phyloP scores from a whole-genome alignment of 331 rosid genomes.

The Rosa hybrid region DNA sequence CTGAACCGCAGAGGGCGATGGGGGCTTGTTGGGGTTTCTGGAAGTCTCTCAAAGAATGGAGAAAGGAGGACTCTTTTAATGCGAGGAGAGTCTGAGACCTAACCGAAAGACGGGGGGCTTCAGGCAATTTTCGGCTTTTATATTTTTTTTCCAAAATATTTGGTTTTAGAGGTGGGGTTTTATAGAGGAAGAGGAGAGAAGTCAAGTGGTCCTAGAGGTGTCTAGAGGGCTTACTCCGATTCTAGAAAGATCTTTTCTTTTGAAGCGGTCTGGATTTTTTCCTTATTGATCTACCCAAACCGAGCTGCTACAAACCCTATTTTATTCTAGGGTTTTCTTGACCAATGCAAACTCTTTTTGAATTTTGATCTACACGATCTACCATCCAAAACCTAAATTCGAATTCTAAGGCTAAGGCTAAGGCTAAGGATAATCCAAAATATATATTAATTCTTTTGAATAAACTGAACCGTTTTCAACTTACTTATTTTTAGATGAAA shows the following conservation, averaged over 20 bases:
- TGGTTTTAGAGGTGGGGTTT: neutral
- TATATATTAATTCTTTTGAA: no score
- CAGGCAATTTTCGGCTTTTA: constrained; percentile 27
- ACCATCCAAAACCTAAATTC: no score
- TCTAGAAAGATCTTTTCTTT: constrained; percentile 48
- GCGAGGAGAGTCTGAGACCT: constrained; percentile 6
- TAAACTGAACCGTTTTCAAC: no score
- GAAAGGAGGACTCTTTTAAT: no score
- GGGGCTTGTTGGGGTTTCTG: constrained; percentile 20
- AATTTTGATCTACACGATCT: no score
- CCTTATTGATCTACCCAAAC: no score
- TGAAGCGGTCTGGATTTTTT: neutral
- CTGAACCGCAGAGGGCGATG: constrained; percentile 17
- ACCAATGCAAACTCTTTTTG: neutral
- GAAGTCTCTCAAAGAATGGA: constrained; percentile 10
- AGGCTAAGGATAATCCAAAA: no score
- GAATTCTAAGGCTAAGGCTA: no score
- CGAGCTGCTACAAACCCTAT: no score
- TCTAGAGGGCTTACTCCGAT: constrained; percentile 31
- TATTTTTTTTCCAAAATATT: neutral
- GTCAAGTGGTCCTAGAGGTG: constrained; percentile 27
- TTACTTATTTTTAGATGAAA: no score
- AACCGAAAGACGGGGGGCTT: constrained; percentile 8
- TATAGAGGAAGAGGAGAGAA: neutral
- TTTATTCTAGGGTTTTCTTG: no score